phyloP scores from a whole-genome alignment of 257 asterid genomes.

The Salvia hispanica region DNA sequence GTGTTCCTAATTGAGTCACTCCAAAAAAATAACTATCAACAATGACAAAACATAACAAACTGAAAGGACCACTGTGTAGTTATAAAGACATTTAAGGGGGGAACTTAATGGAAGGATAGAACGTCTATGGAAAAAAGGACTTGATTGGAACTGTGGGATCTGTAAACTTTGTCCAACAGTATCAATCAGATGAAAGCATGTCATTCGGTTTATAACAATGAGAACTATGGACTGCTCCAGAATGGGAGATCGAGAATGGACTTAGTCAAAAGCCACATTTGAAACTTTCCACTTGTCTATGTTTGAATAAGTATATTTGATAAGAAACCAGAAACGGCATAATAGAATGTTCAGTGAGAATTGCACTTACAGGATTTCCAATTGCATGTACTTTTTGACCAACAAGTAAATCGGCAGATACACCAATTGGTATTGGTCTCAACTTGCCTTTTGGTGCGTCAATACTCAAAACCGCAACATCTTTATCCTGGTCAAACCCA shows the following conservation, averaged over 20 bases:
- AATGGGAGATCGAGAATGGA: slow-evolving; percentile 9
- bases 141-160: too few relatives aligned
- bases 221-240: slow-evolving; percentile 18
- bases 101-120: neutral
- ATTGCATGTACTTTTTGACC: slow-evolving; percentile 98
- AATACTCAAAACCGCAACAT: slow-evolving; percentile 84
- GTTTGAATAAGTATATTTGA: neutral
- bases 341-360: neutral
- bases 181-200: slow-evolving; percentile 14
- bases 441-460: slow-evolving; percentile 78
- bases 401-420: slow-evolving; percentile 93
- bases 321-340: neutral
- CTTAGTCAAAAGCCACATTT: neutral
- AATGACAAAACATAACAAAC: slow-evolving; percentile 1
- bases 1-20: slow-evolving; percentile 12
- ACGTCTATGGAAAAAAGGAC: neutral
- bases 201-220: slow-evolving; percentile 2
- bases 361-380: slow-evolving; percentile 85
- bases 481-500: slow-evolving; percentile 99
- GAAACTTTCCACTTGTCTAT: slow-evolving; percentile 8
- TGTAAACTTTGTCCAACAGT: neutral
- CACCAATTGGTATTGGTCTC: slow-evolving; percentile 88
- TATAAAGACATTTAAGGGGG: neutral
- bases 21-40: slow-evolving; percentile 1
- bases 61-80: neutral